These are phyloP conservation scores for Tylopilus sp. DNA, from an alignment of 768 basidiomycete species.

Conservation along the genomic window DNA sequence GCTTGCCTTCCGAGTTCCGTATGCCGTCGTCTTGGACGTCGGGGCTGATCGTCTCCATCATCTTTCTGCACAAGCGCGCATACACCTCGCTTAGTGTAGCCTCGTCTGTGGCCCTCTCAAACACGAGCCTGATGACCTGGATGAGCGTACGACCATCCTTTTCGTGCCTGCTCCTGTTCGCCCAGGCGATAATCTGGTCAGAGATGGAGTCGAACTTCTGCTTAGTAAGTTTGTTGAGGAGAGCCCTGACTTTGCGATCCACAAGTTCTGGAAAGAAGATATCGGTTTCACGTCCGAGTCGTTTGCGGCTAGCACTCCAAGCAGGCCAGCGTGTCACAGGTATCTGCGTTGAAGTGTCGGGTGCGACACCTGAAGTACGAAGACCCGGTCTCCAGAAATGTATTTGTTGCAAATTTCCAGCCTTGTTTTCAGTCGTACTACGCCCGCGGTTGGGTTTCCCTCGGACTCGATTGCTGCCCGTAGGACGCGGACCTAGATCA, in stretches of 20 bases:
- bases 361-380: conserved; percentile 33
- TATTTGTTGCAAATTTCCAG: too few relatives aligned
- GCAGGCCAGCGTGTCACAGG: conserved; percentile 86
- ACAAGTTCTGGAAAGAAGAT: conserved; percentile 84
- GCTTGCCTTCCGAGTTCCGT: conserved; percentile 74
- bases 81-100: conserved; percentile 99
- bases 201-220: conserved; percentile 96
- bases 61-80: conserved; percentile 88
- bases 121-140: conserved; percentile 91
- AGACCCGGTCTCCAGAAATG: conserved; percentile 32
- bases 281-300: conserved; percentile 46
- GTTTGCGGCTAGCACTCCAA: conserved; percentile 40
- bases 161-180: conserved; percentile 90
- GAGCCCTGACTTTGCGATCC: conserved; percentile 85
- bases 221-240: conserved; percentile 95
- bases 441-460: conserved; percentile 85
- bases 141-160: conserved; percentile 93
- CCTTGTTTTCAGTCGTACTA: conserved; percentile 49
- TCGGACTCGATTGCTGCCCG: conserved; percentile 58
- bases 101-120: too few relatives aligned
- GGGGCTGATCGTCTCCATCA: conserved; percentile 89
- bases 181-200: conserved; percentile 91
- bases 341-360: conserved; percentile 70
- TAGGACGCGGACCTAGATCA: conserved; percentile 48
- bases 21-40: conserved; percentile 89